These are phyloP conservation scores for Apiospora kogelbergensis DNA, from an alignment of 2,329 filamentous ascomycete genomes.

Conservation along the genomic window DNA sequence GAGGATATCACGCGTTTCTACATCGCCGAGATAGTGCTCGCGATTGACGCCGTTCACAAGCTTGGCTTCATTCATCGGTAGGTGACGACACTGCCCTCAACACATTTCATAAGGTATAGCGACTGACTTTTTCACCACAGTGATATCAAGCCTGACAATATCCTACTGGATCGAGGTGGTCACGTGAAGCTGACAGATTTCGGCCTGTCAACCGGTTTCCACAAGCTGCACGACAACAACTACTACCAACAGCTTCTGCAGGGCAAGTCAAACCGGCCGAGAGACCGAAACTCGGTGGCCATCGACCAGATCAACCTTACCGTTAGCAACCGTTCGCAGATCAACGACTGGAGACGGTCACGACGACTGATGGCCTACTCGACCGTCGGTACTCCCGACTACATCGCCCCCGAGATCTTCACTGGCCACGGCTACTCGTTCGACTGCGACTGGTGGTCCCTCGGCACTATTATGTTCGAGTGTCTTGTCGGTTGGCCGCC, in stretches of 20 bases:
- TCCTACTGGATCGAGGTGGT: slow-evolving; percentile 89
- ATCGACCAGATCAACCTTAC: slow-evolving; percentile 98
- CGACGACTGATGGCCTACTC: slow-evolving; percentile 96
- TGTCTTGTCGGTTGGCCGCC: slow-evolving; percentile 98
- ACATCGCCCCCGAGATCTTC: slow-evolving; percentile 98
- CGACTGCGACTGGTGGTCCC: slow-evolving; percentile 98
- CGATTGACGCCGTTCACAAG: slow-evolving; percentile 98
- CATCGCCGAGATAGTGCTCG: slow-evolving; percentile 96
- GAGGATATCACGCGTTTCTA: slow-evolving; percentile 99
- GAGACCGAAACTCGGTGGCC: slow-evolving; percentile 89
- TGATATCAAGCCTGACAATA: slow-evolving; percentile 99
- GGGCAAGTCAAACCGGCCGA: slow-evolving; percentile 68
- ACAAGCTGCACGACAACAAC: slow-evolving; percentile 95
- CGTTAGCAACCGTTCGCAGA: slow-evolving; percentile 94
- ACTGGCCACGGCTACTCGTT: slow-evolving; percentile 94
- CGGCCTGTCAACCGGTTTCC: slow-evolving; percentile 94
- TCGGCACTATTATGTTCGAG: slow-evolving; percentile 99
- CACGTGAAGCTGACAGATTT: slow-evolving; percentile 99
- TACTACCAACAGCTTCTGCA: slow-evolving; percentile 97
- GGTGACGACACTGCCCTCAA: slow-evolving; percentile 27
- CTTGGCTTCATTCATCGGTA: slow-evolving; percentile 98
- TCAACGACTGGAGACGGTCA: slow-evolving; percentile 98
- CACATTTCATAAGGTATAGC: neutral
- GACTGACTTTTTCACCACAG: slow-evolving; percentile 42
- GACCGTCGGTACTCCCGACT: slow-evolving; percentile 96